Base-by-base conservation (phyloP, 371 early-diverging fungal species). In the Coemansia sp. region DNA sequence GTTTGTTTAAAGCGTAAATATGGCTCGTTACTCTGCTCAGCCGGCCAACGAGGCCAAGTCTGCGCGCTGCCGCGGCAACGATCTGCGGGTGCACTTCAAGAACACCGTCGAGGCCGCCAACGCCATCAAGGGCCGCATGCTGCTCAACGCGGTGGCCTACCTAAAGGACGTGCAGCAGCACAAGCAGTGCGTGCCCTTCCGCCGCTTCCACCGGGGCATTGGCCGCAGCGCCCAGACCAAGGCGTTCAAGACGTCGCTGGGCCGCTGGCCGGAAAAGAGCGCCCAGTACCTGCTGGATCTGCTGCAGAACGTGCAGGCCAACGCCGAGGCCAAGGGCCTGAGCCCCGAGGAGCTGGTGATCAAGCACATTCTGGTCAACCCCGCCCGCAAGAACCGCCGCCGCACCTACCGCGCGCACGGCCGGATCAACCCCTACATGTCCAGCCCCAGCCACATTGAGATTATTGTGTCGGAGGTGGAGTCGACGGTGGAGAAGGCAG, bases 381-480 rank as follows among this genome's bases (percentile, higher is more conserved):
- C 94, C 82, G 99, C 99, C 65, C 97, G 97, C 80, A 95, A 94
- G 85, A 94, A 94, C 82, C 94, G 97, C 77, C 93, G 99, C 80
- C 88, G 99, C 81, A 95, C 94, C 54, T 97, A 92, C 91, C 92
- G 99, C 85, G 99, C 99, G 74, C 98, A 98, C 88, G 99, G 99
- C 85, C 90, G 99, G 82, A 94, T 96, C 76, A 87, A 88, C 86
- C 81, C 98, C 63, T 99, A 94, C 92, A 93, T 94, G 93, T 87
- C 87, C 80, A 88, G 87, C 82, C 99, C 99, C 47, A 97, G 94
- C 88, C 99, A 99, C 88, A 88, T 99, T 72, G 96, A 98, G 86
- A 81, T 99, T 64, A 89, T 92, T 71, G 85, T 92, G 71, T 83
- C 88, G 54, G 95, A 94, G 86, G 90, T 88, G 81, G 87, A 85